Evolutionary conservation across 164 flowering plant genomes (phyloP).

Genomic region (Magnolia officinalis): DNA sequence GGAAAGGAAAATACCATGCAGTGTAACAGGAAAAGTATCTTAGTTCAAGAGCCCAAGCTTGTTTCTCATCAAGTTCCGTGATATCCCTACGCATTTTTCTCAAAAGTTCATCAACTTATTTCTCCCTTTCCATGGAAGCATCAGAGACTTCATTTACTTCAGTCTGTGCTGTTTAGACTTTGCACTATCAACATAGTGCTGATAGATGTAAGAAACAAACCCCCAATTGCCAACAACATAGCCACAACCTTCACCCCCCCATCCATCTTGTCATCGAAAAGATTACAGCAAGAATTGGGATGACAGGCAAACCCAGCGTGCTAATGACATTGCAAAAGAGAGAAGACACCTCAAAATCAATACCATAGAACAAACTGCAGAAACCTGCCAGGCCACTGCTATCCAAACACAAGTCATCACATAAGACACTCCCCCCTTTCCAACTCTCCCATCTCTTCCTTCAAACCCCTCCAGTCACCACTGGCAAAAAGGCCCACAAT

Average conservation of each 20-base stretch:
- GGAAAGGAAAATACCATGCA: not conserved
- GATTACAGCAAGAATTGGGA: conserved; percentile 32
- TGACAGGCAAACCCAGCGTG: conserved; percentile 28
- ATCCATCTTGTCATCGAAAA: conserved; percentile 36
- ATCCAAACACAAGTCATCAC: conserved; percentile 28
- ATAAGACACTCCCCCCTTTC: conserved; percentile 26
- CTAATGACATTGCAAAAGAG: conserved; percentile 39
- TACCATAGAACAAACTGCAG: conserved; percentile 24
- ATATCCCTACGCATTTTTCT: not conserved
- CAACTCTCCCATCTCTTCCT: conserved; percentile 29
- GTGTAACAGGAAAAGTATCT: not conserved
- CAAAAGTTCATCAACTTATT: not conserved
- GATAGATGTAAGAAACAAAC: conserved; percentile 31
- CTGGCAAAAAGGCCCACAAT: conserved; percentile 37
- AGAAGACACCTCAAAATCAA: conserved; percentile 30
- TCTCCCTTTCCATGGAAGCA: not conserved
- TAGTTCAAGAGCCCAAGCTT: not conserved
- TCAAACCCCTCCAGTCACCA: conserved; percentile 35
- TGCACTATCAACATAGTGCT: conserved; percentile 29
- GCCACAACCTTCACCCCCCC: conserved; percentile 34
- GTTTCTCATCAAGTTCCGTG: not conserved
- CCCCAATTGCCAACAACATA: conserved; percentile 39
- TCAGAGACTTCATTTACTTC: conserved; percentile 1
- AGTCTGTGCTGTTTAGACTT: conserved; percentile 7
- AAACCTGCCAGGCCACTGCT: conserved; percentile 34